Evolutionary conservation across 176 grass and related monocot species (phyloP).

Genomic region (Puya raimondii): DNA sequence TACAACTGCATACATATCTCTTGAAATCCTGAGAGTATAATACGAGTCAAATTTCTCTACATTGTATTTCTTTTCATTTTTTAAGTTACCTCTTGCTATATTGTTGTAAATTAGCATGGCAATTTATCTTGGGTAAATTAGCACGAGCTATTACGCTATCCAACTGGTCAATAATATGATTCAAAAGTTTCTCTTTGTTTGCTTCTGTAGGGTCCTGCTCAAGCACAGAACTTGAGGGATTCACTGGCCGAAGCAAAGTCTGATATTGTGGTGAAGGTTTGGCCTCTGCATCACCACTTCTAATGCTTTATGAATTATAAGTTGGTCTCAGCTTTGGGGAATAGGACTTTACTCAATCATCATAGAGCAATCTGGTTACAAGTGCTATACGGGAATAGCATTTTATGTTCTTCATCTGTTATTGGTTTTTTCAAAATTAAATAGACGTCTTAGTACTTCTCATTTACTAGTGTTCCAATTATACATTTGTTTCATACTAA

Average conservation of each 20-base stretch:
- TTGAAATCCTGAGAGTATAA: no score
- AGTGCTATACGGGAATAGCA: not conserved
- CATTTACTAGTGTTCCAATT: not conserved
- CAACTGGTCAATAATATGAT: not conserved
- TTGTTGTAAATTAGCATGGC: not conserved
- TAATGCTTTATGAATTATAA: no score
- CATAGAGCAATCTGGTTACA: not conserved
- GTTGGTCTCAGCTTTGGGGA: not conserved
- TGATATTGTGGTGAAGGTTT: slow-evolving; percentile 22
- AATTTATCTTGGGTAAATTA: no score
- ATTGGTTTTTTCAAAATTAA: not conserved
- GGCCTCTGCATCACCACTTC: not conserved
- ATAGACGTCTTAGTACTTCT: not conserved
- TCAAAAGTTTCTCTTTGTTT: not conserved
- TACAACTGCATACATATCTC: no score
- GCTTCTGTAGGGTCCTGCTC: slow-evolving; percentile 16
- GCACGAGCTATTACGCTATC: no score
- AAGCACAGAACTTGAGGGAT: slow-evolving; percentile 32
- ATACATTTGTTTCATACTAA: not conserved
- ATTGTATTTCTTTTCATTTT: not conserved
- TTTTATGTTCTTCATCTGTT: not conserved
- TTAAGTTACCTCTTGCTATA: not conserved
- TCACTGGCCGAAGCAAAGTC: slow-evolving; percentile 17
- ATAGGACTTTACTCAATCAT: not conserved
- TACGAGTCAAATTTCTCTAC: no score